A percentile compares a stretch with the other conserved stretches of the same genome.
These are phyloP conservation scores for Penicillium bovifimosum DNA, from an alignment of 495 filamentous ascomycete species.

Conservation along the genomic window DNA sequence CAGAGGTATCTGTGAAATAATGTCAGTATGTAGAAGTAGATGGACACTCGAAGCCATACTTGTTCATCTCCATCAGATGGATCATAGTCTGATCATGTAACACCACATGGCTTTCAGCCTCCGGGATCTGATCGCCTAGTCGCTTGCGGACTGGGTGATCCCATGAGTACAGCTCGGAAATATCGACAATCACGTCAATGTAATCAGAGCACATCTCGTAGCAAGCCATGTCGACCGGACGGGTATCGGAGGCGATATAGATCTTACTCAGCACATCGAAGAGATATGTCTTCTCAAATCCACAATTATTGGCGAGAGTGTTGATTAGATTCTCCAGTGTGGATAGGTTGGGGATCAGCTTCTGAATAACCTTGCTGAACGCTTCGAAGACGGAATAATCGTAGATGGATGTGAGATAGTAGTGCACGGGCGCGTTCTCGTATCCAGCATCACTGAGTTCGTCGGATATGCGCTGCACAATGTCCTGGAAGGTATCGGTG, in stretches of 20 bases:
- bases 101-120: conserved; percentile 75
- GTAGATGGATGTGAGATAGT: conserved; percentile 94
- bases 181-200: conserved; percentile 94
- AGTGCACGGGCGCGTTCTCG: conserved; percentile 86
- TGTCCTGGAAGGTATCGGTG: conserved; percentile 86
- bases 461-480: conserved; percentile 93
- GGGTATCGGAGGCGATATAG: conserved; percentile 92
- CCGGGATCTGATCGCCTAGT: conserved; percentile 59
- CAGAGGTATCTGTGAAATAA: conserved; percentile 49
- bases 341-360: conserved; percentile 86
- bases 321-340: conserved; percentile 89
- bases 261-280: conserved; percentile 97
- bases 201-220: conserved; percentile 98
- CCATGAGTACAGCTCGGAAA: conserved; percentile 89
- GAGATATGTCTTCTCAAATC: conserved; percentile 94
- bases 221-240: conserved; percentile 83
- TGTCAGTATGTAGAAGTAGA: conserved; percentile 1
- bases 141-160: conserved; percentile 53
- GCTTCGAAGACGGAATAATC: conserved; percentile 98
- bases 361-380: conserved; percentile 96
- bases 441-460: conserved; percentile 88
- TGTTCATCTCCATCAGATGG: conserved; percentile 86
- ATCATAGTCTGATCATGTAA: conserved; percentile 77
- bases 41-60: conserved; percentile 46
- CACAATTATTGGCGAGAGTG: conserved; percentile 78